A percentile compares a stretch with the other conserved stretches of the same genome.
Evolutionary conservation across 345 rosid species (phyloP).

Genomic region (Kernera saxatilis): DNA sequence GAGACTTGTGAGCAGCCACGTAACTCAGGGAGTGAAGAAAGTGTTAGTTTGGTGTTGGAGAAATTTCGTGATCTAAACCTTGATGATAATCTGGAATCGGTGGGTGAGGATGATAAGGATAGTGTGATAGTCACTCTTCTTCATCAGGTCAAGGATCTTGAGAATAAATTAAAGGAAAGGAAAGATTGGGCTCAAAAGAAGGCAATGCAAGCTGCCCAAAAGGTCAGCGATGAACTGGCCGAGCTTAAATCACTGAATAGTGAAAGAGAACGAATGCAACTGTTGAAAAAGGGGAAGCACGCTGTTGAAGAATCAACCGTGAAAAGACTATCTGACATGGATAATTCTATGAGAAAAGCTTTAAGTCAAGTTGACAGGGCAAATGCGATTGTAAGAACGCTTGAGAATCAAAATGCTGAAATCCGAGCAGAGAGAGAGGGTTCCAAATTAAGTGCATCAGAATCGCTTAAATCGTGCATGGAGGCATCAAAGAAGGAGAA

Average conservation of each 20-base stretch:
- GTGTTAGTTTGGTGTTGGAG: conserved; percentile 46
- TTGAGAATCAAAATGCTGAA: conserved; percentile 85
- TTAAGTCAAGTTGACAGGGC: conserved; percentile 67
- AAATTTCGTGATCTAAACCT: conserved; percentile 72
- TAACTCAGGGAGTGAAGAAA: conserved; percentile 39
- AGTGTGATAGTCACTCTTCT: conserved; percentile 56
- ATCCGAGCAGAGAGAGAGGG: conserved; percentile 93
- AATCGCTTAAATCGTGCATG: conserved; percentile 53
- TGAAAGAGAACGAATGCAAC: conserved; percentile 72
- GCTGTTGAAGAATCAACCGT: conserved; percentile 69
- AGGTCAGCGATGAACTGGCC: conserved; percentile 63
- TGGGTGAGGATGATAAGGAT: conserved; percentile 62
- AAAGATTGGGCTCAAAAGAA: conserved; percentile 94
- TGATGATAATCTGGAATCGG: conserved; percentile 56
- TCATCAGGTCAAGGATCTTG: conserved; percentile 66
- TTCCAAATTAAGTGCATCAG: conserved; percentile 78
- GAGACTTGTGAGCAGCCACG: conserved; percentile 45
- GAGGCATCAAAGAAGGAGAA: conserved; percentile 83
- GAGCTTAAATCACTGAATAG: conserved; percentile 72
- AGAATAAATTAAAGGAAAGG: conserved; percentile 71
- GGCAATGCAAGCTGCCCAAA: conserved; percentile 95
- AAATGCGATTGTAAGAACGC: conserved; percentile 58
- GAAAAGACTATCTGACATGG: conserved; percentile 75
- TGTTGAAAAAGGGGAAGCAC: conserved; percentile 81
- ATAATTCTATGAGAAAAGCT: conserved; percentile 69